Conservation (phyloP, 1,284 basidiomycete species). For the Cryptococcus maquisensis region DNA sequence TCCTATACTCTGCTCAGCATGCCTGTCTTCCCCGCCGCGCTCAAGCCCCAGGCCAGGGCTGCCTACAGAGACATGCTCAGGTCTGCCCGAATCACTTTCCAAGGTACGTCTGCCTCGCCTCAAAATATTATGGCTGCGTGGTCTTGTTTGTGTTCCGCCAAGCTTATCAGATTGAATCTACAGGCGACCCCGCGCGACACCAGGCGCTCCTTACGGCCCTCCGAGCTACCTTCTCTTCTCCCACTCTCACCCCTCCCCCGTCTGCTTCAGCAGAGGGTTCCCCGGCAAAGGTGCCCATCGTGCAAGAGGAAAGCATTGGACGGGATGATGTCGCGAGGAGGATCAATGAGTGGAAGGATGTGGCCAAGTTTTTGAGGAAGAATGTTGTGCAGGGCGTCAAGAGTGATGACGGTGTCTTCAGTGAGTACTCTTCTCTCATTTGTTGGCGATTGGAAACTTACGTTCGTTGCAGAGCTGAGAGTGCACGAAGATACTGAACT, state of each 20-base stretch:
- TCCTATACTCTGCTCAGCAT: slow-evolving; percentile 5
- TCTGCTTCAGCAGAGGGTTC: slow-evolving; percentile 12
- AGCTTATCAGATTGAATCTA: no score
- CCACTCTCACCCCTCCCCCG: slow-evolving; percentile 33
- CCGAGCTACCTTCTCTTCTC: slow-evolving; percentile 38
- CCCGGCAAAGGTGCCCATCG: slow-evolving; percentile 2
- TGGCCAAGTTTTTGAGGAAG: slow-evolving; percentile 39
- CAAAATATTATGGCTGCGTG: background rate
- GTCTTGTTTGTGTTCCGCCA: no score
- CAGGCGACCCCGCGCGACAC: slow-evolving; percentile 38
- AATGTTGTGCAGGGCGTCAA: slow-evolving; percentile 47
- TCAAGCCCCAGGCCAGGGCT: slow-evolving; percentile 35
- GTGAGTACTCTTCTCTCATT: slow-evolving; percentile 22
- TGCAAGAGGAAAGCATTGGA: slow-evolving; percentile 12
- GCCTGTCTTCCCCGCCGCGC: slow-evolving; percentile 29
- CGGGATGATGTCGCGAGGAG: slow-evolving; percentile 36
- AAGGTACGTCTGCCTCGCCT: slow-evolving; percentile 20
- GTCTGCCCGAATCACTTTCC: slow-evolving; percentile 42
- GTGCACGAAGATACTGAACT: slow-evolving; percentile 45
- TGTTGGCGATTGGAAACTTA: background rate
- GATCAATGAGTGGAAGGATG: slow-evolving; percentile 45
- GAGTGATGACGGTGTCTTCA: slow-evolving; percentile 31
- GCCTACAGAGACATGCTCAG: slow-evolving; percentile 44
- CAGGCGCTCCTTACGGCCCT: slow-evolving; percentile 29
- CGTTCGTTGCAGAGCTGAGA: slow-evolving; percentile 37